Evolutionary conservation across 352 stramenopile species (phyloP), one percentile per base, ranked within the genome.

Genomic region (Achlya hypogyna): DNA sequence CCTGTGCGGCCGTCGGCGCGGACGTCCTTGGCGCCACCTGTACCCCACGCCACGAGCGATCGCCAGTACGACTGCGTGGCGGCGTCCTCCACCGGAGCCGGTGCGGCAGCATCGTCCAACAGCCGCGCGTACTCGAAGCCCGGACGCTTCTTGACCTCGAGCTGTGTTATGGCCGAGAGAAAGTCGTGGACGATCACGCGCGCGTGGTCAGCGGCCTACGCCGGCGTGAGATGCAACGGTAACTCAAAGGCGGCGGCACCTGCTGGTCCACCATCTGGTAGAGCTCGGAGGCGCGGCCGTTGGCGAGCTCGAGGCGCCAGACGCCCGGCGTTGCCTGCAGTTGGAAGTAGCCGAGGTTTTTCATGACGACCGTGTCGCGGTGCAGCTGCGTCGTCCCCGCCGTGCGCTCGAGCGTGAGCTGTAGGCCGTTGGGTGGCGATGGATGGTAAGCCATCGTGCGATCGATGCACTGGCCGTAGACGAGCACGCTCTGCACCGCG

Each of bases 321-420:
- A 99, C 84, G 25, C 97, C 97, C 28, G 97, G 97, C 1, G 96
- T 96, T 0, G 96, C 96, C 64, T 98, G 91, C 14, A 99, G 80
- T 72, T 99, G 97, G 78, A 98, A 99, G 82, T 99, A 99, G 16
- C 97, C 98, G 31, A 98, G 75, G 75, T 98, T 99, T 70, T 98
- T 97, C 98, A 99, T 99, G 20, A 99, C 97, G 4, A 99, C 70
- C 16, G 98, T 99, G 70, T 99, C 97, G 25, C 84, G 86, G 52
- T 91, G 78, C 38, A 89, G 60, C 25, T 74, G 73, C 28, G 74
- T 63, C 51, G 62, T 74, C 10, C 78, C 82, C 25, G 88, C 72
- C n/a, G 87, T 76, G 23, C 83, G 86, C 47, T 93, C 76, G 51
- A 98, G 77, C 28, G 96, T 75, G 23, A 98, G 69, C 71, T 98